Percentiles rank a stretch among this genome's conserved stretches.
Evolutionary conservation across 441 rosid genomes (phyloP).

Genomic region (Mallotus japonicus): DNA sequence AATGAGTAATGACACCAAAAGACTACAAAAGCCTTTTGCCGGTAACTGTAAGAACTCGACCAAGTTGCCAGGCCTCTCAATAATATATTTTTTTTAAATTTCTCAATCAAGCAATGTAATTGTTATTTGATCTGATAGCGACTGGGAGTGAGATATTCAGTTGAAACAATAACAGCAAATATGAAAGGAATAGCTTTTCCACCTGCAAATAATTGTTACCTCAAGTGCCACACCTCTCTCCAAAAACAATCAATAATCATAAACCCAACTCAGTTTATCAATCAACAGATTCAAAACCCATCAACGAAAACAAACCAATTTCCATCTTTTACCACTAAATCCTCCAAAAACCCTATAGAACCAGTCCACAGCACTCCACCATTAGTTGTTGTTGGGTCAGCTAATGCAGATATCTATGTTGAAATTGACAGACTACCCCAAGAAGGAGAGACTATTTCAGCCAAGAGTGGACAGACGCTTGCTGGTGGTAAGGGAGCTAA

Average conservation of each 20-base stretch:
- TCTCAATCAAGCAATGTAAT: too few species aligned
- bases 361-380: slow-evolving; percentile 39
- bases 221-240: not conserved
- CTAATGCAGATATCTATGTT: slow-evolving; percentile 79
- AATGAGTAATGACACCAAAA: too few species aligned
- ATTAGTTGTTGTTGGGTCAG: slow-evolving; percentile 81
- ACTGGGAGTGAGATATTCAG: not conserved
- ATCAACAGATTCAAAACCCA: not conserved
- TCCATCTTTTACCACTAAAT: slow-evolving; percentile 39
- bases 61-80: too few species aligned
- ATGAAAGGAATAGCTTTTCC: not conserved
- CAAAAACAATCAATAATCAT: slow-evolving; percentile 8
- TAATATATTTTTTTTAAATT: too few species aligned
- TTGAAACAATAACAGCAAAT: too few species aligned
- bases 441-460: slow-evolving; percentile 81
- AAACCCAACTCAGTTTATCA: slow-evolving; percentile 25
- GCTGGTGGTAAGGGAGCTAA: slow-evolving; percentile 95
- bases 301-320: slow-evolving; percentile 26
- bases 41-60: too few species aligned
- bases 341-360: slow-evolving; percentile 21
- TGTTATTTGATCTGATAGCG: too few species aligned
- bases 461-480: slow-evolving; percentile 66
- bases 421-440: slow-evolving; percentile 74
- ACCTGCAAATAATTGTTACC: not conserved
- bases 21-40: too few species aligned